These are phyloP conservation scores for Glycine latifolia DNA, from an alignment of 306 rosid genomes.

Conservation along the genomic window DNA sequence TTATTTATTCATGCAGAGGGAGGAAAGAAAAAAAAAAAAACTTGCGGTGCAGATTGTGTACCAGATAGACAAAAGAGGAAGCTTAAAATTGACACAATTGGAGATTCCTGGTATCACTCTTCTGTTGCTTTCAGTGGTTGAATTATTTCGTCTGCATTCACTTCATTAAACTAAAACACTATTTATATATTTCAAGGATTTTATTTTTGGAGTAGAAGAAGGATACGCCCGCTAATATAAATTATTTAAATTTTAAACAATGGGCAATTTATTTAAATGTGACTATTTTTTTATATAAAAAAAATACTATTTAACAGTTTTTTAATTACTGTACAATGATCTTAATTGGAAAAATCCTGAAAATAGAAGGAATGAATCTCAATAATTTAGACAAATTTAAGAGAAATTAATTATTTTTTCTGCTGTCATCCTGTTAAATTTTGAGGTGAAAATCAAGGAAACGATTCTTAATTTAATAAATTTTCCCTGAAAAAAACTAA, in stretches of 20 bases:
- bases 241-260: background rate
- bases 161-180: background rate
- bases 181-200: background rate
- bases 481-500: background rate
- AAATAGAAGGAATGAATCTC: background rate
- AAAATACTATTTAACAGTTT: background rate
- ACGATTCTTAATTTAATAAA: background rate
- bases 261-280: background rate
- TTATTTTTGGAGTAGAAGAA: background rate
- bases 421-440: background rate
- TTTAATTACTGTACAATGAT: background rate
- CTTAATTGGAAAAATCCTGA: background rate
- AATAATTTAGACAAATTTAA: background rate
- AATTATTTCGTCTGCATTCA: background rate
- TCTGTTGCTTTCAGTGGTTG: slow-evolving; percentile 31
- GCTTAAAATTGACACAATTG: slow-evolving; percentile 45
- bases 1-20: background rate
- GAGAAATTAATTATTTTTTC: background rate
- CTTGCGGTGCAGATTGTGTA: slow-evolving; percentile 8
- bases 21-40: background rate
- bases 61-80: slow-evolving; percentile 54
- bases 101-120: slow-evolving; percentile 50
- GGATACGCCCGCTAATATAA: background rate
- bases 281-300: background rate
- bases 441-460: background rate